Evolutionary conservation across 2,329 filamentous ascomycete genomes (phyloP), one percentile per base, ranked within the genome.

Genomic region (Pseudogymnoascus verrucosus): DNA sequence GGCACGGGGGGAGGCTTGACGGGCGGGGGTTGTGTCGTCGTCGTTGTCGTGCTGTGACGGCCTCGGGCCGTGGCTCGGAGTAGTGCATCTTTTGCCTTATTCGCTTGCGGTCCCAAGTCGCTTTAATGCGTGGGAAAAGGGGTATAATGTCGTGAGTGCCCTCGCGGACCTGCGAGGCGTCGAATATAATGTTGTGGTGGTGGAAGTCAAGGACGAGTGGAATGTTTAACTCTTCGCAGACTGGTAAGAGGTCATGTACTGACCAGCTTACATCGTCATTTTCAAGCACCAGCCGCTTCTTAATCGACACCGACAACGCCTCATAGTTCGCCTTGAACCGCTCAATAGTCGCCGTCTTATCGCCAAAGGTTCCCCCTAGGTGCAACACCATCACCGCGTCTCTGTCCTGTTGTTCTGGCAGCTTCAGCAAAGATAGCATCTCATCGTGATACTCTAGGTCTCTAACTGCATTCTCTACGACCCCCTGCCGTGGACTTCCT

Each of bases 51-150:
- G 83, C 83, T 0, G 92, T 96, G 42, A 96, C 83, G 1, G 92
- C 91, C n/a, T 84, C 80, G 0, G 88, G 80, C 7, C 84, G 86
- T 0, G 87, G 89, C 72, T 98, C 93, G 26, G 90, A 96, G 75
- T 97, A 97, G 71, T 98, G 93, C 91, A 97, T 96, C 77, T 98
- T 98, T 70, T 95, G 93, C 2, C 81, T 92, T 67, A 96, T 97
- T 1, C 82, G 78, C 74, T 97, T 98, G 31, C 85, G 82, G 0
- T 82, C 84, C 93, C 93, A 98, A 0, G 91, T 97, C 2, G 87
- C 86, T 47, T 84, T 82, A 70, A 98, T 98, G 4, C 89, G 86
- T 0, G 88, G 86, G 66, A 85, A 95, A 0, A 96, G 77, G 0
- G 79, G 75, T 60, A 89, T 86, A 67, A 98, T 91, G 69, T 96